Conservation (phyloP, 164 flowering plant genomes). For the Chimonanthus salicifolius region DNA sequence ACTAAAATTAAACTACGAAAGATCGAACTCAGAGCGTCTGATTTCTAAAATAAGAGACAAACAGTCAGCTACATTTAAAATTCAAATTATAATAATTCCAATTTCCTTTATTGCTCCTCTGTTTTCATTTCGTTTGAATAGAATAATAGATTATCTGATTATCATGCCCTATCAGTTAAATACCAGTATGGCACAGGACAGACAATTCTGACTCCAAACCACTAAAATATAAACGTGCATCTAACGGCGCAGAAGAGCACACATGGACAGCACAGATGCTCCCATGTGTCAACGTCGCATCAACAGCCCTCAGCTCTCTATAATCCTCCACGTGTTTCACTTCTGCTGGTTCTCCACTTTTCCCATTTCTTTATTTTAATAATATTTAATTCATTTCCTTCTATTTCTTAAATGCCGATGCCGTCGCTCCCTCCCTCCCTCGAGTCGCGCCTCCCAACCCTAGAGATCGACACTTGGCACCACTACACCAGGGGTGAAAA, state of each 20-base stretch:
- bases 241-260: neutral
- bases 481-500: neutral
- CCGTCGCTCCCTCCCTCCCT: neutral
- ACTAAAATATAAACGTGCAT: no score
- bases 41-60: no score
- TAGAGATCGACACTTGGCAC: slow-evolving; percentile 2
- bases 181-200: no score
- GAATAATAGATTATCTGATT: no score
- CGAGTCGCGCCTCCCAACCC: neutral
- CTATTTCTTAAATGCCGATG: neutral
- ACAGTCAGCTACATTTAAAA: no score
- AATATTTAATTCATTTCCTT: neutral
- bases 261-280: neutral
- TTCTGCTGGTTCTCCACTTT: neutral
- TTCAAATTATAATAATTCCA: no score
- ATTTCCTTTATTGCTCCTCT: no score
- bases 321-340: neutral
- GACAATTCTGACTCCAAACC: no score
- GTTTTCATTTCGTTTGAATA: no score
- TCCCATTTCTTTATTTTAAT: neutral
- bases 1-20: no score
- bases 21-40: no score
- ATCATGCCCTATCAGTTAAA: no score
- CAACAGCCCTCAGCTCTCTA: neutral
- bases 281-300: neutral